Percentiles rank a stretch among this genome's conserved stretches.
Evolutionary conservation across 345 rosid species (phyloP).

Genomic region (Psidium guajava): DNA sequence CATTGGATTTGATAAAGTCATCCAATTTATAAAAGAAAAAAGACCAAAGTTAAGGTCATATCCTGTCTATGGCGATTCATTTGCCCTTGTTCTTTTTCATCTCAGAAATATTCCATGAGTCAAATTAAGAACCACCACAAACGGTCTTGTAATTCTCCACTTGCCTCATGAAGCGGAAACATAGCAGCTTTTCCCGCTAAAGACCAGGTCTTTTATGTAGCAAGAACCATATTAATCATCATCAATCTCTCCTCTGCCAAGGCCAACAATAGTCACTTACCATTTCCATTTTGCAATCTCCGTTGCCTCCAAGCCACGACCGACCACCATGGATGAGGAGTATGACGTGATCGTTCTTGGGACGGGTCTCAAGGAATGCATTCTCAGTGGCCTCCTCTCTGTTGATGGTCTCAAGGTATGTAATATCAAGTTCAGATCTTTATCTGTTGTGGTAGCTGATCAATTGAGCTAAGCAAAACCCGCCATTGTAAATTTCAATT

Average conservation of each 20-base stretch:
- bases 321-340: slow-evolving; percentile 65
- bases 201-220: neutral
- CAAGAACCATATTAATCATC: neutral
- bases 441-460: neutral
- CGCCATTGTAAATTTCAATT: neutral
- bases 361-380: slow-evolving; percentile 92
- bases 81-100: neutral
- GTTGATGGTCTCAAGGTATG: slow-evolving; percentile 86
- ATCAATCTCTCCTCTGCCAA: neutral
- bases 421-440: neutral
- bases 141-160: neutral
- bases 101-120: neutral
- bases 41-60: neutral
- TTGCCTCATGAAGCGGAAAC: neutral
- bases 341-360: slow-evolving; percentile 95
- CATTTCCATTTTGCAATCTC: neutral
- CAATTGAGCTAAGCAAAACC: neutral
- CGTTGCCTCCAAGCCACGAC: neutral
- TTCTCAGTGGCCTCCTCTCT: slow-evolving; percentile 90
- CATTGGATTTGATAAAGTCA: neutral
- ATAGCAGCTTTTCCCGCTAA: neutral
- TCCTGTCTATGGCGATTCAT: neutral
- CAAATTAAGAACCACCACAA: neutral
- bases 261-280: neutral
- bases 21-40: neutral